Base-by-base conservation (phyloP, 2,329 filamentous ascomycete species). In the Monosporascus ibericus region DNA sequence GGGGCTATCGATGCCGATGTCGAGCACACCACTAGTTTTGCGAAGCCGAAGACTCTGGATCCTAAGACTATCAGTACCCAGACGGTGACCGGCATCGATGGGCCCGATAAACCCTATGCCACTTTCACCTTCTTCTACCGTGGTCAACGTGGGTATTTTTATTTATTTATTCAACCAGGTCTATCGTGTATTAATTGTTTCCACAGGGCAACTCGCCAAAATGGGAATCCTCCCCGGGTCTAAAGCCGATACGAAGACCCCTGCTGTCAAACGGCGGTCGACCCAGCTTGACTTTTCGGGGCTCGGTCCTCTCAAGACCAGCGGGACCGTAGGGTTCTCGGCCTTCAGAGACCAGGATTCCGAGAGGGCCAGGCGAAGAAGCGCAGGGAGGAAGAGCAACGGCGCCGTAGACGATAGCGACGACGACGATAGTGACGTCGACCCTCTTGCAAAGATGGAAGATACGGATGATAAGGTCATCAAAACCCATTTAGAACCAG, bases 31-130 rank as follows among this genome's bases (percentile, higher is more conserved):
- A 97, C 94, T 7, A 96, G 92, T 67, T 97, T 97, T 70, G 92
- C 92, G 9, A 95, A 96, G 73, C 92, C 92, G 15, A 97, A 96
- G 78, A 88, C 90, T 1, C 78, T 96, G 50, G 95, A 97, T 72
- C 92, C 92, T 0, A 96, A 96, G 73, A 91, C 90, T 2, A 99
- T 99, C 66, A 97, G 92, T 66, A 99, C 94, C 3, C 94, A 99
- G 72, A 99, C 94, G 0, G 94, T 99, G n/a, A 97, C 94, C 8
- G 94, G 92, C 18, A 95, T 97, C 57, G 94, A 99, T 69, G 90
- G 91, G 0, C 91, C 92, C 20, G 92, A 97, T 57, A 94, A 92
- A 71, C 94, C 95, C 3, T 99, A 96, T 72, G 94, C 94, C 4
- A 87, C 89, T 8, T 99, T 99, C 70, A 97, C 95, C 27, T 99